Evolutionary conservation across 352 stramenopile genomes (phyloP).

Genomic region (Phytophthora kernoviae): DNA sequence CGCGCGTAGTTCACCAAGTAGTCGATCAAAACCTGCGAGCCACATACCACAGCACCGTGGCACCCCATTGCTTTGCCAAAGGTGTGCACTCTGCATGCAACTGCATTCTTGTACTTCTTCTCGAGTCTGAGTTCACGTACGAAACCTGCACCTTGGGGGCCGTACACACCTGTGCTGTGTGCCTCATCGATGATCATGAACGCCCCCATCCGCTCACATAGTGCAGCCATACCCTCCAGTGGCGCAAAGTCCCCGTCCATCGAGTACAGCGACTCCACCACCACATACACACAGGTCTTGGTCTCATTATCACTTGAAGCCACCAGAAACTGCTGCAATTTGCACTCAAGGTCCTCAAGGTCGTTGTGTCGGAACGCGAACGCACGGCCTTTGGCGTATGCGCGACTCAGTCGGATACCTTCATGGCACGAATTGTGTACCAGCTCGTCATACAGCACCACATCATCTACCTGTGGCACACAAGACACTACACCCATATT

Average conservation of each 20-base stretch:
- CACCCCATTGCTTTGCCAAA: conserved; percentile 97
- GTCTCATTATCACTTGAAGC: conserved; percentile 7
- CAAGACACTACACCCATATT: conserved; percentile 95
- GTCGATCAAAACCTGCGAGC: conserved; percentile 87
- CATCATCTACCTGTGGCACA: conserved; percentile 87
- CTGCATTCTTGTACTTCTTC: conserved; percentile 56
- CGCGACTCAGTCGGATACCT: conserved; percentile 89
- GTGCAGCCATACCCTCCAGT: conserved; percentile 80
- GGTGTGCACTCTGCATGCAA: conserved; percentile 92
- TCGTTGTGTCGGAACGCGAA: conserved; percentile 90
- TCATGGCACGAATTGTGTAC: conserved; percentile 97
- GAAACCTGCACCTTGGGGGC: conserved; percentile 74
- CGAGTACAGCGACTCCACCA: conserved; percentile 98
- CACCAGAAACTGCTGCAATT: conserved; percentile 53
- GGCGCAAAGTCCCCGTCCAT: conserved; percentile 98
- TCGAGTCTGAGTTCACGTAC: conserved; percentile 79
- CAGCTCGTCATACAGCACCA: conserved; percentile 96
- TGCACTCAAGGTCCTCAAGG: conserved; percentile 54
- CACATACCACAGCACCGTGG: conserved; percentile 95
- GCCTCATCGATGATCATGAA: conserved; percentile 97
- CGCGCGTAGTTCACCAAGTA: conserved; percentile 98
- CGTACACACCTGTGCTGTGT: conserved; percentile 93
- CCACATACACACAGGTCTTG: conserved; percentile 87
- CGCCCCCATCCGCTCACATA: conserved; percentile 83
- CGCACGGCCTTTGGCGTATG: conserved; percentile 49